Base-by-base conservation (phyloP, 75 land plant genomes). In the Sequoia sempervirens region DNA sequence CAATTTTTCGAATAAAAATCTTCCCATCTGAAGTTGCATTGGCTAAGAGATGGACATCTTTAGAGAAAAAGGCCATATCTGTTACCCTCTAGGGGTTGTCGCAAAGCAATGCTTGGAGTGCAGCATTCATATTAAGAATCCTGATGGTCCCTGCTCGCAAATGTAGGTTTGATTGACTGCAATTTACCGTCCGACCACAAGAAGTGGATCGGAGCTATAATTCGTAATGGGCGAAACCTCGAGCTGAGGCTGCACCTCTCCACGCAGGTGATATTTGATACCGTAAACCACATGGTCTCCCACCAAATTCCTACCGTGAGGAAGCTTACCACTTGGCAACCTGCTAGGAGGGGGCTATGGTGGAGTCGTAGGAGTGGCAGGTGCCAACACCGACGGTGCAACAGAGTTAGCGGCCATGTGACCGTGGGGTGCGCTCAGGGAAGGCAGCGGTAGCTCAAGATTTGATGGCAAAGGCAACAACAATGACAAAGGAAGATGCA, bases 141-240 rank as follows among this genome's bases (percentile, higher is more conserved):
- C 98, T 90, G 52, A 97, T 96, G 20, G 87, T 87, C 15, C 97
- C 97, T 56, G 88, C 61, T 30, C 92, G 92, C 46, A 97, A 81
- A 97, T 96, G 75, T 97, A 97, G 36, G 82, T 89, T 83, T 85
- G 85, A 80, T 96, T 97, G 13, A 97, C 99, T 0, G 98, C 96
- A 90, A 97, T 97, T 79, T 94, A 96, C 10, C 98, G 82, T 9
- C 99, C 99, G 5, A 93, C 66, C 0, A 94, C 93, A 12, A 94
- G 86, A 34, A 87, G 88, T 13, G 94, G 96, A 84, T 97, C 96
- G 1, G 98, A 96, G 15, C 47, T 84, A 82, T 97, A 97, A 82
- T 93, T 95, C 17, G 99, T 94, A 53, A 97, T 97, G 8, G 99
- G 98, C 23, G 92, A 81, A 46, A 95, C 99, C 88, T 95, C 99